Percentiles rank a stretch among this genome's conserved stretches.
These are phyloP conservation scores for Exophiala calicioides DNA, from an alignment of 2,329 filamentous ascomycete species.

Conservation along the genomic window DNA sequence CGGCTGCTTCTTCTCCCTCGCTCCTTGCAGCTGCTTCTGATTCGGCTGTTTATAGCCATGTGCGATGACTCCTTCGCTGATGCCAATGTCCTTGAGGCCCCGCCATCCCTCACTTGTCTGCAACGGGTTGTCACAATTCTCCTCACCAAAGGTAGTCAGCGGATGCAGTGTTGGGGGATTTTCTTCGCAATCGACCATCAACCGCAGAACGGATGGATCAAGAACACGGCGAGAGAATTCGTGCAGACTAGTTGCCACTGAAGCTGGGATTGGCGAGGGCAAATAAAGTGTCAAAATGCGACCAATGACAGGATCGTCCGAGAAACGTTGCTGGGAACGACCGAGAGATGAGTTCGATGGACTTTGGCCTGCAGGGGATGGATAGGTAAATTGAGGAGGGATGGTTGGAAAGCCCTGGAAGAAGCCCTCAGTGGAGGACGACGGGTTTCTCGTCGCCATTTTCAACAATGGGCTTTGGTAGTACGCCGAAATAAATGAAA, in stretches of 20 bases:
- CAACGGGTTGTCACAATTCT: slow-evolving; percentile 5
- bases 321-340: no score
- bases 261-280: background rate
- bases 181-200: slow-evolving; percentile 6
- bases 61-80: slow-evolving; percentile 60
- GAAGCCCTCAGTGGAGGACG: slow-evolving; percentile 10
- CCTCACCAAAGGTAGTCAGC: slow-evolving; percentile 8
- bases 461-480: no score
- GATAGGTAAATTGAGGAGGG: slow-evolving; percentile 5
- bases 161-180: slow-evolving; percentile 7
- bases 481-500: no score
- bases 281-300: background rate
- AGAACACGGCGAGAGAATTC: background rate
- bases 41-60: slow-evolving; percentile 50
- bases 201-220: background rate
- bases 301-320: background rate
- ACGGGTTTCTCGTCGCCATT: no score
- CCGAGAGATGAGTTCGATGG: background rate
- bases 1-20: no score
- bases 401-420: slow-evolving; percentile 5
- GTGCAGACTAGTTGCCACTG: background rate
- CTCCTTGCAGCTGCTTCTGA: no score
- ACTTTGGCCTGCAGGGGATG: background rate
- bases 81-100: slow-evolving; percentile 55
- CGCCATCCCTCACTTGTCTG: slow-evolving; percentile 64